These are phyloP conservation scores for Solanum phureja DNA, from an alignment of 257 asterid species.

Conservation along the genomic window DNA sequence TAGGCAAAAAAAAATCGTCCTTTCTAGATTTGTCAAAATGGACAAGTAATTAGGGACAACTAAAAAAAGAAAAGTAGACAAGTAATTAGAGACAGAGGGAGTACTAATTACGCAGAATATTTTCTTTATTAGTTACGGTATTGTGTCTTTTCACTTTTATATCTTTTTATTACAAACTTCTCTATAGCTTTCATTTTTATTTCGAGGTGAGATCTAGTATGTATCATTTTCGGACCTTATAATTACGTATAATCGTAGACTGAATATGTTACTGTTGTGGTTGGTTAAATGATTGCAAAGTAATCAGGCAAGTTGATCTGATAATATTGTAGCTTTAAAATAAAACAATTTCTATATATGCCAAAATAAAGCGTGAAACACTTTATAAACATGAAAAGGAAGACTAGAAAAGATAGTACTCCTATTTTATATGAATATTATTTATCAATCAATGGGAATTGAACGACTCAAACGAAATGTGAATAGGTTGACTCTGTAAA, in stretches of 20 bases:
- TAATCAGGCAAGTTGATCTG: not conserved
- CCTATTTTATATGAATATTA: not conserved
- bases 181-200: no score
- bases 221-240: not conserved
- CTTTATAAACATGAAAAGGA: not conserved
- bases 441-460: not conserved
- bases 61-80: no score
- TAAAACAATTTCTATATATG: not conserved
- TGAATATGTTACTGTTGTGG: not conserved
- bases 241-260: not conserved
- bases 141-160: not conserved
- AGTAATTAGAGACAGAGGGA: no score
- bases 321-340: not conserved
- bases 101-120: not conserved
- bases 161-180: no score
- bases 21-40: no score
- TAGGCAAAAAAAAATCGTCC: no score
- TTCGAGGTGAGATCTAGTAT: not conserved
- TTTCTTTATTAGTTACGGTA: no score
- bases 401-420: not conserved
- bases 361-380: not conserved
- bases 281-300: not conserved
- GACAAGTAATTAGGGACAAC: no score
- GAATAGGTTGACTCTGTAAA: not conserved
- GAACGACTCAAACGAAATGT: not conserved